These are phyloP conservation scores for Podochytrium sp. DNA, from an alignment of 192 early-diverging fungal species.

Conservation along the genomic window DNA sequence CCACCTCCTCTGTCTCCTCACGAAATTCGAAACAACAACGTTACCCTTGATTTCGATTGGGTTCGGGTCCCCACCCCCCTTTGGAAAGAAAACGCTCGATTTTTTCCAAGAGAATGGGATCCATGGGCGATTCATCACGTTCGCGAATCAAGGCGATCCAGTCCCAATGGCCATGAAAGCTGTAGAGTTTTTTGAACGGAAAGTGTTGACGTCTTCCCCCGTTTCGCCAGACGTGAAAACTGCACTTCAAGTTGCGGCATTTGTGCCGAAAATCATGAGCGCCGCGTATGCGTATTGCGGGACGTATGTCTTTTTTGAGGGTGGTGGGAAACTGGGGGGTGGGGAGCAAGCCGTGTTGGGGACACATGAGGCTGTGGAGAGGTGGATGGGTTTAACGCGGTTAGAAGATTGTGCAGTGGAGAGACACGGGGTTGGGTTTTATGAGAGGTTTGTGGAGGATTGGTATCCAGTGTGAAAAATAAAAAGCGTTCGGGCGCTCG, in stretches of 20 bases:
- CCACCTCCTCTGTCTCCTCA: constrained; percentile 11
- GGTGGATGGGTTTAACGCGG: neutral
- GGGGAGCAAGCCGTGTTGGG: constrained; percentile 1
- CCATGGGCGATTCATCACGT: constrained; percentile 8
- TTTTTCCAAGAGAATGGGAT: constrained; percentile 1
- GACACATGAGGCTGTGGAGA: neutral
- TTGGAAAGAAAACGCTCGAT: neutral
- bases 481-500: no score
- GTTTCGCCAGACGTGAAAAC: neutral
- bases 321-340: neutral
- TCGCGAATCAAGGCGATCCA: constrained; percentile 23
- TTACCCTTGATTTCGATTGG: constrained; percentile 3
- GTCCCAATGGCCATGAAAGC: constrained; percentile 16
- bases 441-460: neutral
- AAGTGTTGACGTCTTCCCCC: neutral
- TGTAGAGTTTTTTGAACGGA: neutral
- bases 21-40: neutral
- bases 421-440: neutral
- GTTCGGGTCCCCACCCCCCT: constrained; percentile 16
- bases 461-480: neutral
- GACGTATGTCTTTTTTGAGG: constrained; percentile 24
- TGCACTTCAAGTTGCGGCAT: neutral
- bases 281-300: neutral
- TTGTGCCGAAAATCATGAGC: neutral
- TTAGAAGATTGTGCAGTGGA: constrained; percentile 1